These are phyloP conservation scores for Zygoascus bituminiphila DNA, from an alignment of 805 yeast genomes.

Conservation along the genomic window DNA sequence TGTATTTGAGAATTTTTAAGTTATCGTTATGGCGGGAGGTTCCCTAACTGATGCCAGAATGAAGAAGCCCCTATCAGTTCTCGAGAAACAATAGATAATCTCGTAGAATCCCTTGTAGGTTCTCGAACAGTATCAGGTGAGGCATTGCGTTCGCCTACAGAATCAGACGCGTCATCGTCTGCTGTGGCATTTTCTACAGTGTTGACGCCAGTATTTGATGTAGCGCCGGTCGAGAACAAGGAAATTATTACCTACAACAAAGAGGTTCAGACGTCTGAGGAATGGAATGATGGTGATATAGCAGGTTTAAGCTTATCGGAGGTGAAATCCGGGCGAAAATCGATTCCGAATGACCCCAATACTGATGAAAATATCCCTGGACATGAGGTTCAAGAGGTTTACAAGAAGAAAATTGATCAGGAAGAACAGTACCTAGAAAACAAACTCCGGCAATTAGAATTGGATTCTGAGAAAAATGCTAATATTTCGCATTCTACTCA, in stretches of 20 bases:
- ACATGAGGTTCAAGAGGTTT: background rate
- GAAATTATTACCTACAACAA: constrained; percentile 21
- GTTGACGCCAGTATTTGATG: constrained; percentile 7
- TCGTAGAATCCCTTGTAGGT: background rate
- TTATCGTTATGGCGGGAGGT: no score
- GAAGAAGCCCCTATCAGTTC: background rate
- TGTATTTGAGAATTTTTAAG: background rate
- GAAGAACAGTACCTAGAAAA: constrained; percentile 5
- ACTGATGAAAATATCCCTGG: background rate
- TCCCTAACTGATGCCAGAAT: no score
- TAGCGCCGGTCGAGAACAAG: constrained; percentile 1
- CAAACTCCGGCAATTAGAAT: constrained; percentile 2
- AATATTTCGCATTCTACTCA: constrained; percentile 16
- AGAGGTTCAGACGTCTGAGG: constrained; percentile 24
- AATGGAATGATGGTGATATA: constrained; percentile 6
- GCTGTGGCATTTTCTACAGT: background rate
- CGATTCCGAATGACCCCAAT: background rate
- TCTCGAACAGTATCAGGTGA: background rate
- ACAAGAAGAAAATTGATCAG: background rate
- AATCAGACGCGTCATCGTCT: background rate
- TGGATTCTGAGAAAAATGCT: constrained; percentile 7
- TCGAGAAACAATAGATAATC: background rate
- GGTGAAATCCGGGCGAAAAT: background rate
- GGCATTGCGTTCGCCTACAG: background rate
- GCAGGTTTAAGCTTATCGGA: background rate